phyloP scores from a whole-genome alignment of 805 yeast genomes.

The Candida xiaguanensis region DNA sequence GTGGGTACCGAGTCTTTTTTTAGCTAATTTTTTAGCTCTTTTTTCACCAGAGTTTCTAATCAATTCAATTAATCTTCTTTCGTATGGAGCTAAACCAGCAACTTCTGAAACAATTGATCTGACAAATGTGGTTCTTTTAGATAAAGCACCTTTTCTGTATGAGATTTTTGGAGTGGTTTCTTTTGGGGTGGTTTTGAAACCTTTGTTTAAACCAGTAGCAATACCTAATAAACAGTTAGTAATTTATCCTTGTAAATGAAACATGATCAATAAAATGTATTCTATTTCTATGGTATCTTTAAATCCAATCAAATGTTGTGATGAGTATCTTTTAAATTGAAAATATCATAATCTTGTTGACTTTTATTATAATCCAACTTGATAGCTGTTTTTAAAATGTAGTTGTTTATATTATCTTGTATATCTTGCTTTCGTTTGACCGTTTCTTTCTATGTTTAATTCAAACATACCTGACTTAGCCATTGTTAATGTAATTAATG shows the following conservation, averaged over 20 bases:
- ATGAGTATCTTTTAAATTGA: no score
- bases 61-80: conserved; percentile 98
- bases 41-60: conserved; percentile 99
- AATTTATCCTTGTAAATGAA: conserved; percentile 7
- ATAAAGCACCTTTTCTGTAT: conserved; percentile 93
- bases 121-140: conserved; percentile 95
- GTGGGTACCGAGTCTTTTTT: conserved; percentile 99
- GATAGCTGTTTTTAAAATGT: not conserved
- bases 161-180: conserved; percentile 66
- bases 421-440: not conserved
- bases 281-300: no score
- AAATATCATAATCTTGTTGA: no score
- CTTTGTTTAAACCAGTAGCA: conserved; percentile 99
- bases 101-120: conserved; percentile 95
- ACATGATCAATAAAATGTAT: not conserved
- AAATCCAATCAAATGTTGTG: no score
- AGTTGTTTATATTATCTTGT: not conserved
- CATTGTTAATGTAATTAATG: conserved; percentile 37
- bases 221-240: conserved; percentile 58
- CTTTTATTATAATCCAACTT: no score
- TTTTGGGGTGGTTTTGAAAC: conserved; percentile 94
- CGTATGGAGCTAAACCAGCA: conserved; percentile 99
- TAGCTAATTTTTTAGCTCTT: conserved; percentile 99
- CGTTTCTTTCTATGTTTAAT: not conserved
- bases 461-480: conserved; percentile 62